Evolutionary conservation across 2,329 filamentous ascomycete genomes (phyloP).

Genomic region (Rhinocladiella similis): DNA sequence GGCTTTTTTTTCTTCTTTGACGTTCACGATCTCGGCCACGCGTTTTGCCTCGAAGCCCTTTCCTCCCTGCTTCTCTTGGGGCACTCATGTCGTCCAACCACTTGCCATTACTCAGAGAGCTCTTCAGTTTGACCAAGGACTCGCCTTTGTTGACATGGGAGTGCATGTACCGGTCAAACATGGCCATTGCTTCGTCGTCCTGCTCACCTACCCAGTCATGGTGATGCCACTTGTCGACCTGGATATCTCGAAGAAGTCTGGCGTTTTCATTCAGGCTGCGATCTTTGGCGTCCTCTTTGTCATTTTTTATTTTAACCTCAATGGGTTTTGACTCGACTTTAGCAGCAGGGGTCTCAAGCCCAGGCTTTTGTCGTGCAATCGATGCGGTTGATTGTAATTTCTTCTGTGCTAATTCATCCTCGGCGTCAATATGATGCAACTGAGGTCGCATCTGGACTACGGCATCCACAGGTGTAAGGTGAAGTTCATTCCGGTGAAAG

Average conservation of each 20-base stretch:
- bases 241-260: constrained; percentile 72
- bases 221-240: constrained; percentile 78
- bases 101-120: constrained; percentile 56
- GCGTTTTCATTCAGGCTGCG: constrained; percentile 67
- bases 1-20: constrained; percentile 27
- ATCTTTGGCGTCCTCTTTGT: constrained; percentile 50
- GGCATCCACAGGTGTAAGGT: constrained; percentile 79
- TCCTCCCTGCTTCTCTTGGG: constrained; percentile 42
- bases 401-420: constrained; percentile 67
- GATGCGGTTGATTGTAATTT: constrained; percentile 33
- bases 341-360: constrained; percentile 41
- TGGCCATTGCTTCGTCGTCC: constrained; percentile 51
- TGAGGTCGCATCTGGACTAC: constrained; percentile 89
- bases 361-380: constrained; percentile 34
- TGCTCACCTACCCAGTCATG: constrained; percentile 83
- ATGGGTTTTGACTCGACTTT: constrained; percentile 70
- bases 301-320: constrained; percentile 78
- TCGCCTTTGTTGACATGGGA: constrained; percentile 46
- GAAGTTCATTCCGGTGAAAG: constrained; percentile 80
- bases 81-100: constrained; percentile 66
- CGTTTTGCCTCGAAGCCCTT: constrained; percentile 27
- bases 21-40: constrained; percentile 30
- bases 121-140: constrained; percentile 51
- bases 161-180: constrained; percentile 73
- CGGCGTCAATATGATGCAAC: constrained; percentile 87